phyloP scores from a whole-genome alignment of 2,329 filamentous ascomycete genomes.

The Fusarium sulawesiense region DNA sequence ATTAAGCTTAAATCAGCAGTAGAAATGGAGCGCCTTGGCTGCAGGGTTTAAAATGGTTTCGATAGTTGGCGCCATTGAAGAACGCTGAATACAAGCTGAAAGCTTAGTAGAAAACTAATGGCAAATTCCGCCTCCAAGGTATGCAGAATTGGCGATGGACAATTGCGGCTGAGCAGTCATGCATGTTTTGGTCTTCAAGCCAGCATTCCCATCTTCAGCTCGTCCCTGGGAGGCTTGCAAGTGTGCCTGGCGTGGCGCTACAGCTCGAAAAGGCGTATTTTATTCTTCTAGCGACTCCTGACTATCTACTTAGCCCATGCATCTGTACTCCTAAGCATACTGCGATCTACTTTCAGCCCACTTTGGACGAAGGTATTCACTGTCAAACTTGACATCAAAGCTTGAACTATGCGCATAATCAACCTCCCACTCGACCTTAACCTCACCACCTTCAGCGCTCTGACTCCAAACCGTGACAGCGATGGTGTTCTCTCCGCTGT shows the following conservation, averaged over 20 bases:
- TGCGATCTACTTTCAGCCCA: conserved; percentile 57
- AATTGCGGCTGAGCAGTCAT: conserved; percentile 16
- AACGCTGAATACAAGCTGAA: neutral
- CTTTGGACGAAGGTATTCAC: conserved; percentile 60
- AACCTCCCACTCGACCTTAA: conserved; percentile 63
- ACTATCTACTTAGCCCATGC: too few relatives aligned
- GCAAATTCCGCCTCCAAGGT: neutral
- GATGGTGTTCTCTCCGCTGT: conserved; percentile 68
- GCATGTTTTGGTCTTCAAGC: neutral
- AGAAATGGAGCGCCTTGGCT: neutral
- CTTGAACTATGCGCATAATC: conserved; percentile 66
- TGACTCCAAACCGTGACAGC: conserved; percentile 70
- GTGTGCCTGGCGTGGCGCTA: neutral
- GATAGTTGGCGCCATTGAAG: neutral
- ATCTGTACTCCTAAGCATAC: conserved; percentile 45
- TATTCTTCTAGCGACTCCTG: neutral
- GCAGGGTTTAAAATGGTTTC: neutral
- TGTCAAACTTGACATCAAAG: conserved; percentile 63
- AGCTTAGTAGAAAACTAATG: neutral
- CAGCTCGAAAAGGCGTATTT: neutral
- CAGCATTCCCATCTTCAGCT: neutral
- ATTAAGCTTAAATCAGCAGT: conserved; percentile 3
- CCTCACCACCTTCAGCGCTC: conserved; percentile 60
- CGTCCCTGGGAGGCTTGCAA: neutral
- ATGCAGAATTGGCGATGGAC: neutral